Evolutionary conservation across 805 yeast genomes (phyloP).

Genomic region (Kuraishia capsulata): DNA sequence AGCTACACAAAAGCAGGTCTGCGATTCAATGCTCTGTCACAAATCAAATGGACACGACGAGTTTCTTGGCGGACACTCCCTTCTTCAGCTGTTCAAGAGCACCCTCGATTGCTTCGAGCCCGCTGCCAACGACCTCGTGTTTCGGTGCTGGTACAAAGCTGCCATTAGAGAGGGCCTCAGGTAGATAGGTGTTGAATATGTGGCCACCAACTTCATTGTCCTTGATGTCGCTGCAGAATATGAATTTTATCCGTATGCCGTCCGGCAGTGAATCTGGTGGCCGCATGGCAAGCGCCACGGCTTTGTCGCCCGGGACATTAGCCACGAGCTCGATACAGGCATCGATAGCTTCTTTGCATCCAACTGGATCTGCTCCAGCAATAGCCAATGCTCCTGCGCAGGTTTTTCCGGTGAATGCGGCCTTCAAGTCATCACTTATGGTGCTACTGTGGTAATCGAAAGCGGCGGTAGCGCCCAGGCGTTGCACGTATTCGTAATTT

Average conservation of each 20-base stretch:
- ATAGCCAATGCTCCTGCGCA: slow-evolving; percentile 13
- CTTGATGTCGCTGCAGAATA: neutral
- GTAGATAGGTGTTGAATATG: neutral
- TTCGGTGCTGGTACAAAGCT: neutral
- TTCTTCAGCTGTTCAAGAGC: neutral
- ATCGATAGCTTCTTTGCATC: neutral
- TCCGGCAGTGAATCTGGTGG: no score
- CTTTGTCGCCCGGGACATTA: neutral
- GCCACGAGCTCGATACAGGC: neutral
- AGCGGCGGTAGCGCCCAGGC: slow-evolving; percentile 6
- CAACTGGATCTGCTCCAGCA: slow-evolving; percentile 6
- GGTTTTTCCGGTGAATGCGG: slow-evolving; percentile 5
- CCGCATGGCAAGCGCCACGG: neutral
- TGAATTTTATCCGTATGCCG: neutral
- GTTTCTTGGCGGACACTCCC: slow-evolving; percentile 1
- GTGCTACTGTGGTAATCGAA: slow-evolving; percentile 6
- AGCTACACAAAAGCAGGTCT: no score
- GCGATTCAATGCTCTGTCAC: no score
- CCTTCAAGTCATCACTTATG: slow-evolving; percentile 4
- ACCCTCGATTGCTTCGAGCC: slow-evolving; percentile 1
- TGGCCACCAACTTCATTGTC: neutral
- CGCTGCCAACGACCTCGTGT: slow-evolving; percentile 1
- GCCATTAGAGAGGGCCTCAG: neutral
- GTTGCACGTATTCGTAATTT: slow-evolving; percentile 3
- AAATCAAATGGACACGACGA: slow-evolving; percentile 1